Percentiles rank a stretch among this genome's conserved stretches.
Conservation (phyloP, 768 basidiomycete genomes). For the Auriculariales sp. region DNA sequence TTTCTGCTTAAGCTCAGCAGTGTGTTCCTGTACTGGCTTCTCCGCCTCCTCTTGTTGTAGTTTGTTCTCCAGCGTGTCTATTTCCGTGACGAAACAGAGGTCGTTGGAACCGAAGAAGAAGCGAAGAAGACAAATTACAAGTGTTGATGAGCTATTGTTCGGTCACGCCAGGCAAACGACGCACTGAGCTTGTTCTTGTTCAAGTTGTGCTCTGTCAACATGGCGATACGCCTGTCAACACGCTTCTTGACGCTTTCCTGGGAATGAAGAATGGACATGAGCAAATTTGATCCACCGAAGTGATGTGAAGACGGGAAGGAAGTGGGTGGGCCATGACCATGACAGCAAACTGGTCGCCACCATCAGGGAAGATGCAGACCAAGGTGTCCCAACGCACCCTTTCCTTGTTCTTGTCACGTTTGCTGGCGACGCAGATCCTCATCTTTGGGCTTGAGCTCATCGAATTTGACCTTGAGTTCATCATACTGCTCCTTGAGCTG, state of each 20-base stretch:
- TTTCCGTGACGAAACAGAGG: background rate
- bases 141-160: too few relatives aligned
- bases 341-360: too few relatives aligned
- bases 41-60: conserved; percentile 19
- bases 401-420: too few relatives aligned
- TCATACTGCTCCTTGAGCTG: conserved; percentile 24
- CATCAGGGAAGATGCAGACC: too few relatives aligned
- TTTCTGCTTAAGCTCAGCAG: conserved; percentile 26
- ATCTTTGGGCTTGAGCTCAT: conserved; percentile 13
- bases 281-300: too few relatives aligned
- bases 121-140: too few relatives aligned
- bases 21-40: conserved; percentile 29
- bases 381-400: too few relatives aligned
- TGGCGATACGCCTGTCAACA: conserved; percentile 5
- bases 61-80: conserved; percentile 15
- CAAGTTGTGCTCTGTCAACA: conserved; percentile 15
- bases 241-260: conserved; percentile 2
- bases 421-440: too few relatives aligned
- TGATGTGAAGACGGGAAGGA: too few relatives aligned
- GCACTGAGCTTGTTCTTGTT: conserved; percentile 25
- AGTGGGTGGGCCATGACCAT: too few relatives aligned
- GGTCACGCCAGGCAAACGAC: conserved; percentile 16
- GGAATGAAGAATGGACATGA: too few relatives aligned
- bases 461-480: conserved; percentile 17
- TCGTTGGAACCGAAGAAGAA: conserved; percentile 6